Base-by-base conservation (phyloP, 768 basidiomycete species). In the Rhodotorula graminis region DNA sequence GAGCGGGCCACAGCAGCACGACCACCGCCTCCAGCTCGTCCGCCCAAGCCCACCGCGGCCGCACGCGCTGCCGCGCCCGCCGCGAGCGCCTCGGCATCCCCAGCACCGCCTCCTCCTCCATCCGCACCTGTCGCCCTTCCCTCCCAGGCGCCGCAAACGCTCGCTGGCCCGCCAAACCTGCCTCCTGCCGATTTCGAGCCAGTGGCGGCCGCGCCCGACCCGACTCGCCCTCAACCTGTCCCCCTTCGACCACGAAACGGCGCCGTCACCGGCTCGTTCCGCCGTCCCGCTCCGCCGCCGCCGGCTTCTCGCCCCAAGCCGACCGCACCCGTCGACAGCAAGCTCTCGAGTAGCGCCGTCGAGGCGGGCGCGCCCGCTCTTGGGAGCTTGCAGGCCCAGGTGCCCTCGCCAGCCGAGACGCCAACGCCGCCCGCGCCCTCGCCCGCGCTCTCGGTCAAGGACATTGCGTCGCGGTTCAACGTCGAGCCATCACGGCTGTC, bases 381-480 rank as follows among this genome's bases (percentile, higher is more conserved):
- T 15, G 47, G 23, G 12, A 61, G 29, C 33, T 23, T 19, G 3
- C 60, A 55, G 60, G 52, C 29, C 15, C 53, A 19, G 14, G 46
- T 53, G 40, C 60, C 53, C 15, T 55, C 53, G 11, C 53, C n/a
- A 3, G 53, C 29, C 27, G 15, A 11, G 44, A 57, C 50, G 23
- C 21, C 33, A 27, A 33, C 25, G 65, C 33, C 46, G 42, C 69
- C 11, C 29, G 25, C 55, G 37, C 15, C 52, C 31, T 56, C 62
- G n/a, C 11, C 11, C 21, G 33, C 31, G 18, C 21, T 58, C 2
- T 73, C 72, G 10, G 72, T 73, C 60, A 52, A 47, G 42, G 37
- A n/a, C 18, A 27, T 73, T 10, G 72, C 72, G 5, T 58, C 60
- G 7, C 67, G 72, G 21, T 73, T 73, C 64, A 31, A 40, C 47